Conservation (phyloP, 495 filamentous ascomycete genomes). For the Aspergillus ellipticus region DNA sequence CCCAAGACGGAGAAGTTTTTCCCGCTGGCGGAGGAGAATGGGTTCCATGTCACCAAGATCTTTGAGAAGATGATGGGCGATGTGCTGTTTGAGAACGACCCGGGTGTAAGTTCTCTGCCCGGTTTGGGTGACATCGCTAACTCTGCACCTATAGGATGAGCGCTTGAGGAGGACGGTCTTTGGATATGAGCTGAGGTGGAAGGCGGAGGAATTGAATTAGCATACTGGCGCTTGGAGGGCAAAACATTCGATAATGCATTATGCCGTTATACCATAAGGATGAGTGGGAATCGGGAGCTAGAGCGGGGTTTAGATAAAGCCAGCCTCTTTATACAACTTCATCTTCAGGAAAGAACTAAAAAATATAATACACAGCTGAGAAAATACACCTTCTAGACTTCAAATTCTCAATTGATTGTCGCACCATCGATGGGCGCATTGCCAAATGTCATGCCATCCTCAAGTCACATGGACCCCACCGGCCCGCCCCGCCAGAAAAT, state of each 20-base stretch:
- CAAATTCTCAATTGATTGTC: not conserved
- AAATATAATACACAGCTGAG: not conserved
- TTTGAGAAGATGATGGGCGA: constrained; percentile 76
- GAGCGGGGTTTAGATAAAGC: not conserved
- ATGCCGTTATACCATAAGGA: not conserved
- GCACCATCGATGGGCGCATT: not conserved
- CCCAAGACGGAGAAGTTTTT: constrained; percentile 85
- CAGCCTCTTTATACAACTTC: not conserved
- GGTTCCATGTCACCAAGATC: constrained; percentile 72
- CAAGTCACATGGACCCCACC: constrained; percentile 7
- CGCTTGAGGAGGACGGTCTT: constrained; percentile 74
- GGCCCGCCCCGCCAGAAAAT: constrained; percentile 7
- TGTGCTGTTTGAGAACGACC: constrained; percentile 85
- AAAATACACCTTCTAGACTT: not conserved
- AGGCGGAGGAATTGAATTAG: constrained; percentile 29
- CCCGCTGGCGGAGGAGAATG: constrained; percentile 60
- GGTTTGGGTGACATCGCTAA: constrained; percentile 10
- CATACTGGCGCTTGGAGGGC: constrained; percentile 3
- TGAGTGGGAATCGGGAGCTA: not conserved
- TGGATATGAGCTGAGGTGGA: constrained; percentile 62
- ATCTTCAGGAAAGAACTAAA: not conserved
- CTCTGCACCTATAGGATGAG: constrained; percentile 48
- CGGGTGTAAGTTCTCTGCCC: constrained; percentile 53
- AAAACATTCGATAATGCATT: constrained; percentile 1
- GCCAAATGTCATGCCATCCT: not conserved